phyloP scores from a whole-genome alignment of 2,329 filamentous ascomycete species.

The Beauveria australis region DNA sequence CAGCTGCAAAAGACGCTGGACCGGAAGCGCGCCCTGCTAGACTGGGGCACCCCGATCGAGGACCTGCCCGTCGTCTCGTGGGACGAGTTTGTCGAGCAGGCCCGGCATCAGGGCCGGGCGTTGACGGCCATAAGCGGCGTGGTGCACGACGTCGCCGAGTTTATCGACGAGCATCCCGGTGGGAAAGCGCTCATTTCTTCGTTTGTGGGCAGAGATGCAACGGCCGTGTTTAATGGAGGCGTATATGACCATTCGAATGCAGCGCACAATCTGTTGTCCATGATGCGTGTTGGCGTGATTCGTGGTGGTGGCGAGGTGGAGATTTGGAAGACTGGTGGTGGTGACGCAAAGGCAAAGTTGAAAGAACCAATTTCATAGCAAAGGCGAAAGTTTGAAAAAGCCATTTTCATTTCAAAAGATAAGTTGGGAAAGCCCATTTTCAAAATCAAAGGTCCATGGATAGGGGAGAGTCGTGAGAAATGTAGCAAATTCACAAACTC shows the following conservation, averaged over 20 bases:
- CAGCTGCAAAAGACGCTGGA: slow-evolving; percentile 90
- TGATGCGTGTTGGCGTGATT: slow-evolving; percentile 72
- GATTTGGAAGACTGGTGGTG: slow-evolving; percentile 57
- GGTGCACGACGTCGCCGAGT: slow-evolving; percentile 69
- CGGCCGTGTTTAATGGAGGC: slow-evolving; percentile 75
- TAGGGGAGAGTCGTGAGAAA: too few species aligned
- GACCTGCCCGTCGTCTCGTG: slow-evolving; percentile 79
- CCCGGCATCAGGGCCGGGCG: slow-evolving; percentile 58
- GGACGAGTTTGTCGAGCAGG: slow-evolving; percentile 66
- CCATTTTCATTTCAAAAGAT: neutral
- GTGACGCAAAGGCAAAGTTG: neutral
- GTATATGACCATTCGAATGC: slow-evolving; percentile 77
- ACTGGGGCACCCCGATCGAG: slow-evolving; percentile 81
- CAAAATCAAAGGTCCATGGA: too few species aligned
- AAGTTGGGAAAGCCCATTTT: too few species aligned
- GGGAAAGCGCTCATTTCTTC: slow-evolving; percentile 69
- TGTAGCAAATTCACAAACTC: neutral
- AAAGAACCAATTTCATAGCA: neutral
- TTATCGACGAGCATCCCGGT: slow-evolving; percentile 73
- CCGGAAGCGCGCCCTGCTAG: slow-evolving; percentile 71
- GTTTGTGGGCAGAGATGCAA: slow-evolving; percentile 70
- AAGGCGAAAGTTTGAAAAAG: neutral
- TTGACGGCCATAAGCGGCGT: slow-evolving; percentile 67
- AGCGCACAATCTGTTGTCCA: slow-evolving; percentile 71
- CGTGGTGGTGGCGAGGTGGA: slow-evolving; percentile 73